Evolutionary conservation across 2,329 filamentous ascomycete genomes (phyloP), one percentile per base, ranked within the genome.

Genomic region (Beauveria sp.): DNA sequence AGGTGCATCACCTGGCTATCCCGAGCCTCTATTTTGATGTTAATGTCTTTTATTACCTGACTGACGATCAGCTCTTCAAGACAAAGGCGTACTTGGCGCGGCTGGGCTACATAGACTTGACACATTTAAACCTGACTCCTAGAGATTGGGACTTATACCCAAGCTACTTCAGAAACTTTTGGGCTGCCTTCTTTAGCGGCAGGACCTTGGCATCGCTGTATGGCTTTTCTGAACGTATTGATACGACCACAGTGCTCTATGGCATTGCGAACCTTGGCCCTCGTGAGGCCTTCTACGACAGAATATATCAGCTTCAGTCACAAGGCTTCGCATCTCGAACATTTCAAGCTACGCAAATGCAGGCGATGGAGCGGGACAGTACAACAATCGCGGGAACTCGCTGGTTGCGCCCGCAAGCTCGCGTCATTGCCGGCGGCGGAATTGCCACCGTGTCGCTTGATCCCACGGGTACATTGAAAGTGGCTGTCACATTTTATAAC

Each of bases 131-230:
- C 5, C 4, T 38, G 34, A 38, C 2, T 38, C 12, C 12, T 38
- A 2, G 12, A 16, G 2, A 16, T 6, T 5, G 1, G 1, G 2
- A 5, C 30, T 14, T 5, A 3, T 1, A 9, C 30, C 30, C 0
- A 34, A 0, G 0, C 30, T 34, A 1, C 16, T 1, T 2, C 3
- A 6, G n/a, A 1, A 1, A 42, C 12, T 53, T 53, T 12, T 53
- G 50, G 34, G 14, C 3, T 1, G 10, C 1, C 5, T 24, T 42
- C 10, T 42, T n/a, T 3, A 16, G 20, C 3, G 34, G 34, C n/a
- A 8, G 8, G 10, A 14, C 12, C 12, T 6, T 52, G 26, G 5
- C 0, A 10, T 52, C 28, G 8, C 18, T 52, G 18, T n/a, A 5
- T 38, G n/a, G 28, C n/a, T 22, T 2, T 6, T 52, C 49, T 12